A percentile compares a stretch with the other conserved stretches of the same genome.
Conservation (phyloP, 2,329 filamentous ascomycete genomes). For the Clarireedia monteithiana region DNA sequence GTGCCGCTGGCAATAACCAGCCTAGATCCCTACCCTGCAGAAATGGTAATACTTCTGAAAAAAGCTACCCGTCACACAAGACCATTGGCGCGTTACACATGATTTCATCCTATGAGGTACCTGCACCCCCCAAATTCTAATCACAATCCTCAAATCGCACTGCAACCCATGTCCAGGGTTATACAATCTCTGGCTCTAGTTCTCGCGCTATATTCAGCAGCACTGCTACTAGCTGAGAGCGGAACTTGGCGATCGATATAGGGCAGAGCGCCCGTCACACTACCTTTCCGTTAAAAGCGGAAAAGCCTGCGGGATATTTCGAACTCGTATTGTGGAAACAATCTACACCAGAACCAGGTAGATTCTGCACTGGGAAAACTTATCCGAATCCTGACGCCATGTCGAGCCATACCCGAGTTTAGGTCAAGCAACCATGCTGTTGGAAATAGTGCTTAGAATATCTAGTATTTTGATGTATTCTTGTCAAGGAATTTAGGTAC, state of each 20-base stretch:
- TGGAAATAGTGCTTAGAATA: not conserved
- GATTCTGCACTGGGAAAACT: not conserved
- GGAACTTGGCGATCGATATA: not conserved
- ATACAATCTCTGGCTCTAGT: not conserved
- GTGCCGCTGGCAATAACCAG: not conserved
- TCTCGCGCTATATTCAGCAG: not conserved
- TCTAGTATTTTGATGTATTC: not conserved
- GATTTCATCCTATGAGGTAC: not conserved
- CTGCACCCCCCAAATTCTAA: not conserved
- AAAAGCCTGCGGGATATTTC: not conserved
- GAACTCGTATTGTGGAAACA: not conserved
- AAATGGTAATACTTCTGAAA: not conserved
- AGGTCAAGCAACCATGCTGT: slow-evolving; percentile 1
- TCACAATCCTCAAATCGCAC: not conserved
- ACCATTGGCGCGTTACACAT: not conserved
- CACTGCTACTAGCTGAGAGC: not conserved
- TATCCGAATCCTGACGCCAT: not conserved
- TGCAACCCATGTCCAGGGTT: not conserved
- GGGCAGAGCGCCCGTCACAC: not conserved
- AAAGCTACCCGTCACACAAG: not conserved
- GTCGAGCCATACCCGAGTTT: not conserved
- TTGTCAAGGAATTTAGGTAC: slow-evolving; percentile 2
- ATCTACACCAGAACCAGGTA: not conserved
- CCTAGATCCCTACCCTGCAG: not conserved
- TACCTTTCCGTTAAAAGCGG: not conserved